Evolutionary conservation across 176 grass and related monocot genomes (phyloP).

Genomic region (Pharus latifolius): DNA sequence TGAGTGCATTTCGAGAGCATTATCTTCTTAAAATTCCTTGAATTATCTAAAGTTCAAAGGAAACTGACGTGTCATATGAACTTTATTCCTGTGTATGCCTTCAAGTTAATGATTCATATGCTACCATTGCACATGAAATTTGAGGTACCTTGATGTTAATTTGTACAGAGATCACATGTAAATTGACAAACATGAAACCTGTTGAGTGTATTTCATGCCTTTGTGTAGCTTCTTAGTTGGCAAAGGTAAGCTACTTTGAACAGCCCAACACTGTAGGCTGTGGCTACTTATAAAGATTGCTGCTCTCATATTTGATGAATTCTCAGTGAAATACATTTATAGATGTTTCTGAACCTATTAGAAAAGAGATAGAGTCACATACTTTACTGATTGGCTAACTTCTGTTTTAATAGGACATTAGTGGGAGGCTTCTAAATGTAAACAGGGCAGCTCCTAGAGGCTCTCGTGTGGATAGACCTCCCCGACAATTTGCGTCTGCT

Average conservation of each 20-base stretch:
- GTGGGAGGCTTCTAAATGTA: conserved; percentile 57
- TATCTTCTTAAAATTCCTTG: not conserved
- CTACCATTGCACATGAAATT: not conserved
- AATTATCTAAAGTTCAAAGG: not conserved
- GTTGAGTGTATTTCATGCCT: not conserved
- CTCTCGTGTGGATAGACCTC: conserved; percentile 50
- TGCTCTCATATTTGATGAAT: not conserved
- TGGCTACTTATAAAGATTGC: not conserved
- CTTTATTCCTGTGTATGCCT: not conserved
- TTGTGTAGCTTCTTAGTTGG: not conserved
- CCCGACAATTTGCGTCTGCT: conserved; percentile 28
- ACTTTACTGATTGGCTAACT: not conserved
- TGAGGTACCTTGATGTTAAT: not conserved
- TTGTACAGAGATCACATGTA: not conserved
- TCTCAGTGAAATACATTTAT: not conserved
- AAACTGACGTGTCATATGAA: not conserved
- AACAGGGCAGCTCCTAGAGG: conserved; percentile 84
- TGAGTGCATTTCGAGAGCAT: conserved; percentile 18
- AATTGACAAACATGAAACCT: not conserved
- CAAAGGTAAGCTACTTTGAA: not conserved
- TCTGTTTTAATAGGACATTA: conserved; percentile 53
- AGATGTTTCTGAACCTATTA: not conserved
- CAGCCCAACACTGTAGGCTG: no score
- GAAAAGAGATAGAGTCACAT: not conserved
- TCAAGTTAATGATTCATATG: not conserved